Conservation (phyloP, 2,329 filamentous ascomycete species). For the Coleophoma eucalyptorum region DNA sequence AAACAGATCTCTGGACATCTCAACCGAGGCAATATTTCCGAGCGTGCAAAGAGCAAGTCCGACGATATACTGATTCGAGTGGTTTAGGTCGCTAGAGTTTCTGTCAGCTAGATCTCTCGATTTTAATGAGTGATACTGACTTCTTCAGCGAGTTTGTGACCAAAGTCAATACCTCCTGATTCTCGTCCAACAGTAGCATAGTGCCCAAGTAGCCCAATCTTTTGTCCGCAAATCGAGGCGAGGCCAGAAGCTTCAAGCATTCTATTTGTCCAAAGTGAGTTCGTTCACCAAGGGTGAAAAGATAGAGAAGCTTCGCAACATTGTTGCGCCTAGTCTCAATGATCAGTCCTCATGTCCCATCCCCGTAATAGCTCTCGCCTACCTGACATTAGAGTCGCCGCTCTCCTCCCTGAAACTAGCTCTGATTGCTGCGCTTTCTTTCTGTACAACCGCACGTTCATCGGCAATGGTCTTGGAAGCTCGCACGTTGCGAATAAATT, state of each 20-base stretch:
- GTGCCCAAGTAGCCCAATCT: conserved; percentile 92
- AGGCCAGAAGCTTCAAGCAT: conserved; percentile 95
- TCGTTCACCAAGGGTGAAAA: conserved; percentile 94
- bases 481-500: conserved; percentile 98
- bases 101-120: conserved; percentile 2
- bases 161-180: conserved; percentile 94
- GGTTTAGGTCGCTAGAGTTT: conserved; percentile 74
- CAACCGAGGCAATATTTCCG: conserved; percentile 94
- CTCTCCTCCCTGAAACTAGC: conserved; percentile 98
- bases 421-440: conserved; percentile 96
- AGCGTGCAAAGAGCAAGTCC: conserved; percentile 93
- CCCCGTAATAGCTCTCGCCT: conserved; percentile 24
- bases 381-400: conserved; percentile 87
- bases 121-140: conserved; percentile 43
- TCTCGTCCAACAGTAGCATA: conserved; percentile 94
- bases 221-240: conserved; percentile 96
- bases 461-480: conserved; percentile 98
- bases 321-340: conserved; percentile 76
- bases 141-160: conserved; percentile 98
- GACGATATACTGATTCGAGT: conserved; percentile 98
- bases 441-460: conserved; percentile 96
- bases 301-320: conserved; percentile 95
- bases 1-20: conserved; percentile 98
- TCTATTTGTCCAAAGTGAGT: conserved; percentile 99
- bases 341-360: too few relatives aligned